Percentiles rank a stretch among this genome's conserved stretches.
phyloP scores from a whole-genome alignment of 2,329 filamentous ascomycete species.

The Colletotrichum sp. region DNA sequence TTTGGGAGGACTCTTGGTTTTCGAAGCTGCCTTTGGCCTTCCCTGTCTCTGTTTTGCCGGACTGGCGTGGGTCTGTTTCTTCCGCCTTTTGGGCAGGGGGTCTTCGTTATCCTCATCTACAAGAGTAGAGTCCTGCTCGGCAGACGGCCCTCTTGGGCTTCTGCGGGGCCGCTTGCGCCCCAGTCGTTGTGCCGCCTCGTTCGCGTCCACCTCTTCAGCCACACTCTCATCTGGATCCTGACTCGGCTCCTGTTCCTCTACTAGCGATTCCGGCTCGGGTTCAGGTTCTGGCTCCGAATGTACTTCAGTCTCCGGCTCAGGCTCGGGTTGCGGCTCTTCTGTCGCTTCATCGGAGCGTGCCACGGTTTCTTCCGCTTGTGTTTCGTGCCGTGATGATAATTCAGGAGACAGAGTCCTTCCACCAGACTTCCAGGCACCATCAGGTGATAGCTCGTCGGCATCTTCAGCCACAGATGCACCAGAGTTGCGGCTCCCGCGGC shows the following conservation, averaged over 20 bases:
- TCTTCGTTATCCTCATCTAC: conserved; percentile 31
- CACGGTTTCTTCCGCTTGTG: neutral
- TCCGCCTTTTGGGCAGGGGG: conserved; percentile 41
- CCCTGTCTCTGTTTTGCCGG: conserved; percentile 47
- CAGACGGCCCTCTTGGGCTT: conserved; percentile 41
- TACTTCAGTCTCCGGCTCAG: neutral
- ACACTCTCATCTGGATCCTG: conserved; percentile 24
- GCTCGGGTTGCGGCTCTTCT: neutral
- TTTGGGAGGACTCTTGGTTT: conserved; percentile 24
- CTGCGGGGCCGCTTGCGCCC: conserved; percentile 48
- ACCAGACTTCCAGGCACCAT: conserved; percentile 5
- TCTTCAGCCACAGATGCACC: conserved; percentile 24
- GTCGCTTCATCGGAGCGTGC: neutral
- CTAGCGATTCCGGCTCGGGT: neutral
- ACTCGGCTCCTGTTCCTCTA: neutral
- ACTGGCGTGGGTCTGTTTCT: conserved; percentile 40
- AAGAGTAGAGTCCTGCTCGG: conserved; percentile 43
- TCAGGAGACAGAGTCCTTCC: conserved; percentile 11
- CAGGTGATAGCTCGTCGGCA: conserved; percentile 38
- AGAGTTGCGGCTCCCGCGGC: conserved; percentile 25
- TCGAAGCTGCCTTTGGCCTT: conserved; percentile 7
- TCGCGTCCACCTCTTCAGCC: conserved; percentile 49
- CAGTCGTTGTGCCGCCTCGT: conserved; percentile 46
- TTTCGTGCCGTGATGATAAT: neutral
- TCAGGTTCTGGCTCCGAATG: neutral